Conservation (phyloP, 805 yeast species). For the Metschnikowia santaceciliae region DNA sequence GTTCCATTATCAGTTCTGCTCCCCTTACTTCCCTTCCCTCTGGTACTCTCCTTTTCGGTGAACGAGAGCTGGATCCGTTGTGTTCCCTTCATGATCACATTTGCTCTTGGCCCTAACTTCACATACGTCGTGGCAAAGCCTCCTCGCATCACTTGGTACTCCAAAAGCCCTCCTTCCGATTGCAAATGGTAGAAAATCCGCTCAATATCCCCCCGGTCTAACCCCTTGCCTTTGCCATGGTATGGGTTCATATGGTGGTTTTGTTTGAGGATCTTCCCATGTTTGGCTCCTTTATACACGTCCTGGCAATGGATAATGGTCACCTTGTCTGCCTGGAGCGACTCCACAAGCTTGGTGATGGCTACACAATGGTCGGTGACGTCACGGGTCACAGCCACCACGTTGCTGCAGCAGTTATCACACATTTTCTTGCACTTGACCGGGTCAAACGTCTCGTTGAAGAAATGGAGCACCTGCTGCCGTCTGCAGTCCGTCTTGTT, state of each 20-base stretch:
- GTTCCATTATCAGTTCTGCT: too few species aligned
- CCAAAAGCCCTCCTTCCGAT: slow-evolving; percentile 60
- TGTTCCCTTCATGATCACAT: slow-evolving; percentile 40
- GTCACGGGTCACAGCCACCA: slow-evolving; percentile 52
- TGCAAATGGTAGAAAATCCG: slow-evolving; percentile 77
- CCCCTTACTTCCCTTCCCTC: neutral
- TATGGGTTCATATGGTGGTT: slow-evolving; percentile 59
- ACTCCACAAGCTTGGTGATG: slow-evolving; percentile 56
- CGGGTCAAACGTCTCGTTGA: slow-evolving; percentile 76
- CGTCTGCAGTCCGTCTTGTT: slow-evolving; percentile 88
- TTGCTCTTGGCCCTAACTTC: slow-evolving; percentile 55
- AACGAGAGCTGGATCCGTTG: slow-evolving; percentile 52
- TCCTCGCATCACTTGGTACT: slow-evolving; percentile 65
- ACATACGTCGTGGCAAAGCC: slow-evolving; percentile 83
- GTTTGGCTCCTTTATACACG: slow-evolving; percentile 68
- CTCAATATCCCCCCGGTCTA: slow-evolving; percentile 70
- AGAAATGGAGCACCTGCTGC: slow-evolving; percentile 82
- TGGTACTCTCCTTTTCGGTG: slow-evolving; percentile 20
- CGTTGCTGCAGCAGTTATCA: slow-evolving; percentile 66
- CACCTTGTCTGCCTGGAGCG: slow-evolving; percentile 55
- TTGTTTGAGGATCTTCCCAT: slow-evolving; percentile 53
- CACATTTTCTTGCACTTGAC: slow-evolving; percentile 63
- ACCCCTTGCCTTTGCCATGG: slow-evolving; percentile 67
- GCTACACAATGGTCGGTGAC: slow-evolving; percentile 61
- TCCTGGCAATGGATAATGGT: slow-evolving; percentile 82